Conservation (phyloP, 257 asterid species). For the Capsicum pubescens region DNA sequence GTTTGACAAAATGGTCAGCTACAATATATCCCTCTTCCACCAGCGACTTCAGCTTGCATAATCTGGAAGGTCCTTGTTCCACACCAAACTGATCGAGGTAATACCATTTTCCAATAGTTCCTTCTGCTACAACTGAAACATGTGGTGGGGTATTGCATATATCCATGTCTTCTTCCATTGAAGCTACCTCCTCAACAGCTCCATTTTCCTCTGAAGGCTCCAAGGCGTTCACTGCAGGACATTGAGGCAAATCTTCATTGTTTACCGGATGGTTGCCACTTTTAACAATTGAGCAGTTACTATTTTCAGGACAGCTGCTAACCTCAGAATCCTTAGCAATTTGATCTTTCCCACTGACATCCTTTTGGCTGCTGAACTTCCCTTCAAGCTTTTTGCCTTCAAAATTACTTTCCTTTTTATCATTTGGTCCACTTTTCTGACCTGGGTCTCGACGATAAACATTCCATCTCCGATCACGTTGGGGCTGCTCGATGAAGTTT, state of each 20-base stretch:
- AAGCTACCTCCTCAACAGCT: constrained; percentile 65
- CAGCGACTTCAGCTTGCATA: constrained; percentile 79
- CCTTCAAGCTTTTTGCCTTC: constrained; percentile 69
- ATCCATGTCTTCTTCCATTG: constrained; percentile 99
- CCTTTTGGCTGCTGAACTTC: constrained; percentile 56
- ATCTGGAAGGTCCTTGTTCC: constrained; percentile 84
- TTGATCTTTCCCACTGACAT: constrained; percentile 53
- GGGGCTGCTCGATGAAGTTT: constrained; percentile 64
- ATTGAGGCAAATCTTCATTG: constrained; percentile 48
- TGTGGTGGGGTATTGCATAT: constrained; percentile 99
- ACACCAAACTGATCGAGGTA: constrained; percentile 81
- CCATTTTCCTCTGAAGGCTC: constrained; percentile 68
- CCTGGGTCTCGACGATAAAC: constrained; percentile 50
- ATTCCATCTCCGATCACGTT: constrained; percentile 61
- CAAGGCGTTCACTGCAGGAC: constrained; percentile 41
- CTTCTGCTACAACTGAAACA: constrained; percentile 59
- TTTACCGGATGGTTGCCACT: constrained; percentile 35
- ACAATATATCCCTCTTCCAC: constrained; percentile 81
- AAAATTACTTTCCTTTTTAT: constrained; percentile 54
- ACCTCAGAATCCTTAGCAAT: constrained; percentile 58
- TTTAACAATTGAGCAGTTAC: constrained; percentile 49
- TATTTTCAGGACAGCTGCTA: constrained; percentile 48
- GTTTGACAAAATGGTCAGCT: constrained; percentile 92
- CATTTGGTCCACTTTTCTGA: constrained; percentile 58
- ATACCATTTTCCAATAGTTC: constrained; percentile 80